These are phyloP conservation scores for Diplodia seriata DNA, from an alignment of 2,329 filamentous ascomycete species.

Conservation along the genomic window DNA sequence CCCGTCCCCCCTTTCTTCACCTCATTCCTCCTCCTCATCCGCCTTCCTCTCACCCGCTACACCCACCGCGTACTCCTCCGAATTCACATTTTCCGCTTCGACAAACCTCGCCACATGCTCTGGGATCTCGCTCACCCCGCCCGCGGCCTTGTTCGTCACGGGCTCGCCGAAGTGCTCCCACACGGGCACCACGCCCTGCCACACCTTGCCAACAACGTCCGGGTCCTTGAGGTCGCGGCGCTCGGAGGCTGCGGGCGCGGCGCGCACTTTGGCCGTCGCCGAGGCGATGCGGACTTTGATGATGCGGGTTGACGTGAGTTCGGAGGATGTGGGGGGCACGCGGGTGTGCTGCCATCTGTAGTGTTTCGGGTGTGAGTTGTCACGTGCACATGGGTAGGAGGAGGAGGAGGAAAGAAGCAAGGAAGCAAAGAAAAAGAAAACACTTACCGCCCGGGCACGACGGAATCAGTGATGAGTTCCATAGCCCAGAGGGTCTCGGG, in stretches of 20 bases:
- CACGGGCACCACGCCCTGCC: conserved; percentile 70
- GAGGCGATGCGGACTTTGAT: conserved; percentile 71
- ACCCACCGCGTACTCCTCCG: conserved; percentile 39
- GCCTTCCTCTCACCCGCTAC: conserved; percentile 33
- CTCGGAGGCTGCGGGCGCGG: conserved; percentile 69
- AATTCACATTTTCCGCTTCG: conserved; percentile 53
- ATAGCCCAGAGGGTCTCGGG: conserved; percentile 68
- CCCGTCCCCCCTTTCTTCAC: neutral
- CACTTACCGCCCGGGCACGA: conserved; percentile 65
- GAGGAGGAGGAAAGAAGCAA: no score
- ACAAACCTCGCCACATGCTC: conserved; percentile 65
- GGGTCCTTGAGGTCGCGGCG: conserved; percentile 60
- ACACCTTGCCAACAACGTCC: conserved; percentile 59
- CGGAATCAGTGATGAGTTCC: conserved; percentile 76
- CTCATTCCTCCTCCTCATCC: neutral
- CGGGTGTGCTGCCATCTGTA: conserved; percentile 68
- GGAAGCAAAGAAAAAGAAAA: no score
- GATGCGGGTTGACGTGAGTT: conserved; percentile 77
- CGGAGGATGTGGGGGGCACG: conserved; percentile 72
- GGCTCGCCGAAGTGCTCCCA: conserved; percentile 70
- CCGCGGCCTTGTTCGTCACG: conserved; percentile 58
- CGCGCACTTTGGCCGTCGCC: conserved; percentile 77
- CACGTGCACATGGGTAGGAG: no score
- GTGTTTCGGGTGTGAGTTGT: neutral
- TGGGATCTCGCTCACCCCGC: conserved; percentile 65